These are phyloP conservation scores for Acrocalymma vagum DNA, from an alignment of 2,329 filamentous ascomycete species.

Conservation along the genomic window DNA sequence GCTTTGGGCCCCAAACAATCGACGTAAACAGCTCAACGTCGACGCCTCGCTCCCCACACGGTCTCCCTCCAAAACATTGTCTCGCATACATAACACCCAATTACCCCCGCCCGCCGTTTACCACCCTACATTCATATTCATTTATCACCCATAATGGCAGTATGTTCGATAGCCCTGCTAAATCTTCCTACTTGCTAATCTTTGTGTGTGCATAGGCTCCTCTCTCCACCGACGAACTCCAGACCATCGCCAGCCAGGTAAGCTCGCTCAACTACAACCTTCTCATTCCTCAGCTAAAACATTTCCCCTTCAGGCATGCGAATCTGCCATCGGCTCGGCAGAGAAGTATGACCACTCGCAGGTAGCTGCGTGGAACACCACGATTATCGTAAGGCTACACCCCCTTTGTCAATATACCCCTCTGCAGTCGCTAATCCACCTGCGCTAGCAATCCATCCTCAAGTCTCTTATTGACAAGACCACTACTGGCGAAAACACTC, in stretches of 20 bases:
- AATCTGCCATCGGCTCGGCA: conserved; percentile 75
- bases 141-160: conserved; percentile 35
- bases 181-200: too few species aligned
- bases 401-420: conserved; percentile 27
- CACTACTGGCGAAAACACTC: conserved; percentile 63
- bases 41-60: conserved; percentile 11
- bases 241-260: conserved; percentile 40
- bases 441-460: conserved; percentile 74
- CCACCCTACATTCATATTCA: conserved; percentile 19
- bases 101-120: conserved; percentile 4
- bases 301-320: conserved; percentile 73
- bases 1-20: conserved; percentile 13
- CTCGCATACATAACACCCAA: conserved; percentile 5
- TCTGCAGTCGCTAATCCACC: neutral
- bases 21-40: conserved; percentile 17
- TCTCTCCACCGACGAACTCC: conserved; percentile 41
- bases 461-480: conserved; percentile 80
- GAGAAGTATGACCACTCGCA: conserved; percentile 87
- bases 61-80: conserved; percentile 3
- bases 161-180: conserved; percentile 15
- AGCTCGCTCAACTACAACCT: conserved; percentile 1
- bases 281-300: conserved; percentile 10
- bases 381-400: conserved; percentile 79
- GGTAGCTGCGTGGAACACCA: conserved; percentile 88
- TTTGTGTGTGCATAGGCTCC: too few species aligned